Base-by-base conservation (phyloP, 208 protist species). In the Wallacemonas sp. region DNA sequence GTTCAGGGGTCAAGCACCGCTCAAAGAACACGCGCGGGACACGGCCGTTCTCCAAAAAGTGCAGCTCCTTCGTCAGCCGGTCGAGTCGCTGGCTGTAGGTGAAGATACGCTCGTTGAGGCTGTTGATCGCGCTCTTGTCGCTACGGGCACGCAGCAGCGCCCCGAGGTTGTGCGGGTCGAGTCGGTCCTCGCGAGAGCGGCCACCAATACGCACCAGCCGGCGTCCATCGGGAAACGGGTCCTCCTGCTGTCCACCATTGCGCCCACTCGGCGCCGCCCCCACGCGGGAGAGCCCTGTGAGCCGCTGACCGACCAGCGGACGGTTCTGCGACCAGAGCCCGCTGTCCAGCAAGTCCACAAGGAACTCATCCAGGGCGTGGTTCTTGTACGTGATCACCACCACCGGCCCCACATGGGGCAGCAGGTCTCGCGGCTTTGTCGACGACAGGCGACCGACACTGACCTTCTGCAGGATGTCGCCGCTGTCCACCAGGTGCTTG, bases 381-480 rank as follows among this genome's bases (percentile, higher is more conserved):
- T 98, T 98, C 61, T 97, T 98, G 74, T 94, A 97, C 63, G 93
- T 98, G 67, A 98, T 91, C 24, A 96, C 81, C 11, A 98, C 85
- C 29, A 98, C 89, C 36, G 93, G 93, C 0, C 88, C 87, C 23
- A 92, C 80, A 16, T 60, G 67, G n/a, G 88, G 89, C 44, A 93
- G 72, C 65, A 95, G 66, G 17, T 88, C 71, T 29, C 77, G 77
- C 43, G 72, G 54, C 12, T 68, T 62, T 33, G 78, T 84, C 16
- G 75, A 78, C 17, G 63, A 56, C 16, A 95, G 75, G 63, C 80
- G 57, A 47, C 90, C 87, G 19, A 94, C 77, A 74, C 82, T 87
- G 38, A 95, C 80, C 55, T 88, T 88, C 72, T 93, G 81, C 36
- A 97, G 72, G 68, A 94, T 91, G 63, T 94, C 92, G 11, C 90